phyloP scores from a whole-genome alignment of 805 yeast genomes.

The Sugiyamaella mastotermitis region DNA sequence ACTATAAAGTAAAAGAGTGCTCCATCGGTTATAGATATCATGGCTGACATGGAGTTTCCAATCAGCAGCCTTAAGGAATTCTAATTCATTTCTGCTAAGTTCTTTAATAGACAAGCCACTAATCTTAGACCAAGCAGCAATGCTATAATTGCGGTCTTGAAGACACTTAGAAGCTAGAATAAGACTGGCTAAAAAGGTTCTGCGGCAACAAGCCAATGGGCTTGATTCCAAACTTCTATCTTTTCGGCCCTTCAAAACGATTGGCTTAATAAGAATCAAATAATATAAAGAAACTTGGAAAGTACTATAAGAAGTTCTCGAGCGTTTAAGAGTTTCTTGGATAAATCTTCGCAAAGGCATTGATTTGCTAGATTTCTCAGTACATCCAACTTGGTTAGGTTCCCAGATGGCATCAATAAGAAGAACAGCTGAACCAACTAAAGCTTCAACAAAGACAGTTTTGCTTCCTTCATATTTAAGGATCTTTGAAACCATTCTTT shows the following conservation, averaged over 20 bases:
- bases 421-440: conserved; percentile 25
- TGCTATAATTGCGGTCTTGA: conserved; percentile 65
- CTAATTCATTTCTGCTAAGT: conserved; percentile 47
- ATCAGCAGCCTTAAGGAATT: conserved; percentile 46
- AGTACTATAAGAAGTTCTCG: conserved; percentile 54
- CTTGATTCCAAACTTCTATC: conserved; percentile 4
- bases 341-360: conserved; percentile 33
- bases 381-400: conserved; percentile 26
- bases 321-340: conserved; percentile 37
- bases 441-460: conserved; percentile 19
- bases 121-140: conserved; percentile 68
- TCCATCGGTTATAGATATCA: conserved; percentile 41
- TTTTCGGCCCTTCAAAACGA: conserved; percentile 6
- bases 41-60: conserved; percentile 52
- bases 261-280: conserved; percentile 41
- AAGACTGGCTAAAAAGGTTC: conserved; percentile 59
- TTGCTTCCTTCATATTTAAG: conserved; percentile 8
- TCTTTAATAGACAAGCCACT: conserved; percentile 54
- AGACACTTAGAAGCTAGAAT: conserved; percentile 68
- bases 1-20: conserved; percentile 20
- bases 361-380: conserved; percentile 12
- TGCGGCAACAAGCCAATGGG: conserved; percentile 46
- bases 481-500: too few species aligned
- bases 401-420: conserved; percentile 29
- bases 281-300: conserved; percentile 66